Evolutionary conservation across 108 stramenopile genomes (phyloP).

Genomic region (Fragilaria radians): DNA sequence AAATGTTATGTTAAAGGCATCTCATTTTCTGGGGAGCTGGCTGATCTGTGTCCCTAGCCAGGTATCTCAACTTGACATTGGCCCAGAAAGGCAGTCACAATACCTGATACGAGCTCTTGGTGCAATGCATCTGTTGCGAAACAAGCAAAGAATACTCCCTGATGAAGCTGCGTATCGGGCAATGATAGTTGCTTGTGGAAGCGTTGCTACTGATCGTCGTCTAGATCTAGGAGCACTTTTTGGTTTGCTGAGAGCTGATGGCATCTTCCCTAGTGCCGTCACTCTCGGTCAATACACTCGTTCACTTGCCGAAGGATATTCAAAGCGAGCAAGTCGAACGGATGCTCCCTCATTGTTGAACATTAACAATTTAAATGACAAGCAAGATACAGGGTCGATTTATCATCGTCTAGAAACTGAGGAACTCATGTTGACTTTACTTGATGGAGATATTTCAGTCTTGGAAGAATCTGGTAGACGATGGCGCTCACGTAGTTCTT

Average conservation of each 20-base stretch:
- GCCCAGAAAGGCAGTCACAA: constrained; percentile 54
- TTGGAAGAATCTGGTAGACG: constrained; percentile 63
- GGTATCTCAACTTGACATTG: constrained; percentile 45
- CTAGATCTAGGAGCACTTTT: constrained; percentile 71
- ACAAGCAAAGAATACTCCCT: constrained; percentile 64
- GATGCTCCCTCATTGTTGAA: too few relatives aligned
- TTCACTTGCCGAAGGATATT: constrained; percentile 83
- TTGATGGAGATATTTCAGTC: constrained; percentile 46
- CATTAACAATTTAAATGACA: constrained; percentile 27
- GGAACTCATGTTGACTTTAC: constrained; percentile 24
- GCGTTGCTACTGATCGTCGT: constrained; percentile 60
- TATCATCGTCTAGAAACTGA: constrained; percentile 1
- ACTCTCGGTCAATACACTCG: constrained; percentile 83
- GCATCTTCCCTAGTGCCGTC: constrained; percentile 78
- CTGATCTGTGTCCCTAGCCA: constrained; percentile 69
- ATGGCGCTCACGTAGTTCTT: constrained; percentile 38
- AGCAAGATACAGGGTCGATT: constrained; percentile 3
- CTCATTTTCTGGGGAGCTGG: constrained; percentile 76
- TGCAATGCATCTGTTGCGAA: constrained; percentile 63
- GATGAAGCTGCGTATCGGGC: constrained; percentile 84
- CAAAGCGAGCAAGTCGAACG: constrained; percentile 38
- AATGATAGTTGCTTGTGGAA: constrained; percentile 79
- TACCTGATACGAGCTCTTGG: constrained; percentile 73
- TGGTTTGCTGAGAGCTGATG: constrained; percentile 70
- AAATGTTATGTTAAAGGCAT: constrained; percentile 40